Conservation (phyloP, 176 grass and related monocot species). For the Avena eriantha region DNA sequence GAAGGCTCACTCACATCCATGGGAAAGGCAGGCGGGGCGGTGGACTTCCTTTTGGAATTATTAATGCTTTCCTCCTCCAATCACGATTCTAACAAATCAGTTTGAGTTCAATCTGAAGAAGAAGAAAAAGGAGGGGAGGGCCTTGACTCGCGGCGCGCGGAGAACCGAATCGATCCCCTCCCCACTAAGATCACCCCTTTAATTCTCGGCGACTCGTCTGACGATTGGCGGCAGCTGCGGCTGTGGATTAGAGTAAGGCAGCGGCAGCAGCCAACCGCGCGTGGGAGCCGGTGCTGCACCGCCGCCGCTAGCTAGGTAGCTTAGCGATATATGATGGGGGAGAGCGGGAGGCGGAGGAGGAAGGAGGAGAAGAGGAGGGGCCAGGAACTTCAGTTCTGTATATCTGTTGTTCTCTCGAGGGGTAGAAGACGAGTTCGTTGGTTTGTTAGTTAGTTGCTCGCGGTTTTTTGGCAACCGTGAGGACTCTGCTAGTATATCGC, state of each 20-base stretch:
- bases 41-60: not conserved
- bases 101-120: constrained; percentile 9
- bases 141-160: not conserved
- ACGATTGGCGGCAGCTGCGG: not conserved
- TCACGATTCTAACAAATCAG: not conserved
- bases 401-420: not conserved
- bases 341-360: not conserved
- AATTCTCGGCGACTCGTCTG: not conserved
- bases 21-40: not conserved
- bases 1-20: constrained; percentile 31
- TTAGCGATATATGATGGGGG: not conserved
- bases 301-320: constrained; percentile 4
- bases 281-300: not conserved
- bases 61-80: constrained; percentile 15
- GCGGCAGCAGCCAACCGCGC: not conserved
- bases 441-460: not conserved
- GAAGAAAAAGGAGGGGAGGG: not conserved
- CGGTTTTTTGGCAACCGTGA: not conserved
- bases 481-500: not conserved
- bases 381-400: not conserved
- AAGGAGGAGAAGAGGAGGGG: not conserved
- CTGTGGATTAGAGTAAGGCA: too few relatives aligned
- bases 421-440: not conserved
- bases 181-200: not conserved
- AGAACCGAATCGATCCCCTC: constrained; percentile 19